Evolutionary conservation across 495 filamentous ascomycete genomes (phyloP), one percentile per base, ranked within the genome.

Genomic region (Aspergillus kassunensis): DNA sequence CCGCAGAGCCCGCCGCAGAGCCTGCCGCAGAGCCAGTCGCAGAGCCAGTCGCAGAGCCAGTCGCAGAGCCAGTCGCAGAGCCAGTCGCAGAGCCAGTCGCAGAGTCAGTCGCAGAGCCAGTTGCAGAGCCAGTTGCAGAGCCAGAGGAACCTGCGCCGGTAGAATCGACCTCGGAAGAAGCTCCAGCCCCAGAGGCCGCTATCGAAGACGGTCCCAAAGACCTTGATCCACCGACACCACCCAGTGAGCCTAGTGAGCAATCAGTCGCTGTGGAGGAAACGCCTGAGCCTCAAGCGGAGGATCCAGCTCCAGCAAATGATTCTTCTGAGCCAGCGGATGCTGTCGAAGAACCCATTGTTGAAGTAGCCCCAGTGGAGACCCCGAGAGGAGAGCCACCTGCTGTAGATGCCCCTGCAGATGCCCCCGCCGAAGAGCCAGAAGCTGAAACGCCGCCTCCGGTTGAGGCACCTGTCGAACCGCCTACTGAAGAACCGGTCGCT

Each of bases 1-100:
- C 40, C 21, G 53, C 40, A 11, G 50, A 54, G 43, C 56, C 52
- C 15, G 53, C 40, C 21, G 53, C 40, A 11, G 50, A 54, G 43
- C 56, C 52, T 18, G 41, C 55, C 21, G 37, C 18, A 5, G 2
- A 3, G 37, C 6, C 9, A 21, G 4, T 21, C 3, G 16, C 6
- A 21, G 37, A 9, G 10, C 1, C 8, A 40, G 25, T 31, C 20
- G 41, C 47, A 44, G 46, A 37, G 13, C 36, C 55, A 25, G 40
- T 43, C 20, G 41, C 47, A 44, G 46, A 37, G 13, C 36, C 55
- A 25, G 40, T 43, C n/a, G 55, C 29, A 9, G 48, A 52, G 8
- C 6, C 27, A 5, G 5, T 11, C n/a, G 55, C 29, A 9, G 48
- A 52, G 8, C 6, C 27, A 5, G 5, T 11, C 11, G 27, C 11